A percentile compares a stretch with the other conserved stretches of the same genome.
These are phyloP conservation scores for Aspergillus sp. DNA, from an alignment of 2,329 filamentous ascomycete genomes.

Conservation along the genomic window DNA sequence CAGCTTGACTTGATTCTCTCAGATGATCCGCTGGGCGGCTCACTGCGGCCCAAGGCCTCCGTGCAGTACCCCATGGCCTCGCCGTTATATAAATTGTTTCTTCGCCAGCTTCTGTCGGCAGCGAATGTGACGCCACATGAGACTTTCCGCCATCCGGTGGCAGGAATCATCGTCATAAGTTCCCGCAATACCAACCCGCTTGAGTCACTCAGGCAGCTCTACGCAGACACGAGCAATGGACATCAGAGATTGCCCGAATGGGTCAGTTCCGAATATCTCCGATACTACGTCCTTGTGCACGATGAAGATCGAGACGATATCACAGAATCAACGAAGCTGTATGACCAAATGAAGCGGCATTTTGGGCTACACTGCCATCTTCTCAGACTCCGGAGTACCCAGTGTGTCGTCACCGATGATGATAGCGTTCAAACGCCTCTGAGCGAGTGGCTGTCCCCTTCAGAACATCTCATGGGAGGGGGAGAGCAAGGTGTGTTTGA, in stretches of 20 bases:
- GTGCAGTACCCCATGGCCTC: conserved; percentile 43
- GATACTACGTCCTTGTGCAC: conserved; percentile 93
- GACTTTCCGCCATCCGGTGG: conserved; percentile 89
- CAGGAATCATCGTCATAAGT: conserved; percentile 89
- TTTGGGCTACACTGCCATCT: conserved; percentile 93
- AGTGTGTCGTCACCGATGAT: conserved; percentile 82
- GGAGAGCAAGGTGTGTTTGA: conserved; percentile 20
- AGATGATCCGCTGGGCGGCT: conserved; percentile 44
- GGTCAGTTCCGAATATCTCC: conserved; percentile 83
- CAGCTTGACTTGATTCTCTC: conserved; percentile 59
- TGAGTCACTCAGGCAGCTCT: conserved; percentile 74
- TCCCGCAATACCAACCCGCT: conserved; percentile 76
- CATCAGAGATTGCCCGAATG: conserved; percentile 66
- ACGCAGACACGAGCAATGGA: conserved; percentile 73
- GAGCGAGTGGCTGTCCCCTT: conserved; percentile 80
- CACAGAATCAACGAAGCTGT: conserved; percentile 74
- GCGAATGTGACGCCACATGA: conserved; percentile 74
- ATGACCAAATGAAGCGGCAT: conserved; percentile 99
- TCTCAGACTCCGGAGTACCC: conserved; percentile 70
- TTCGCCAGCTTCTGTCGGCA: conserved; percentile 73
- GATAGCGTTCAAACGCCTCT: conserved; percentile 74
- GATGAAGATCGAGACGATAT: conserved; percentile 96
- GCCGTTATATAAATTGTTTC: conserved; percentile 75
- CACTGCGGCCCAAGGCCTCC: conserved; percentile 21
- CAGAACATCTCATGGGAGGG: conserved; percentile 60